These are phyloP conservation scores for Lactifluus volemus DNA, from an alignment of 768 basidiomycete genomes.

Conservation along the genomic window DNA sequence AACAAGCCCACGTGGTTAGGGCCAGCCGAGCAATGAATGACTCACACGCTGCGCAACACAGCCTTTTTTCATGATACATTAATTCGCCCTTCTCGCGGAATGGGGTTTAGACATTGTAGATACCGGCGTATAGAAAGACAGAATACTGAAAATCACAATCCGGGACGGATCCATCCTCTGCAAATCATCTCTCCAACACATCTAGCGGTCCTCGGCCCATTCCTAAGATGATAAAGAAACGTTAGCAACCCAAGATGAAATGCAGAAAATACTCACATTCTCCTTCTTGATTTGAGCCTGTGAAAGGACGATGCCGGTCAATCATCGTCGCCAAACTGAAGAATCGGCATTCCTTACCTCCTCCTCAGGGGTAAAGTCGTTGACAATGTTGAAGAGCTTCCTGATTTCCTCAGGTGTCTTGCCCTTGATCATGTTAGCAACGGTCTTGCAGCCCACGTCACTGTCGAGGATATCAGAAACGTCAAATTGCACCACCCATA, in stretches of 20 bases:
- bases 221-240: conserved; percentile 39
- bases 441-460: conserved; percentile 97
- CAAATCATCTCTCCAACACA: neutral
- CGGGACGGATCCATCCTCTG: neutral
- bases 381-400: conserved; percentile 95
- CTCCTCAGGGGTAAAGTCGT: conserved; percentile 98
- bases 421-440: conserved; percentile 99
- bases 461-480: conserved; percentile 32
- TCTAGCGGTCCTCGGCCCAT: conserved; percentile 88
- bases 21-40: no score
- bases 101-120: conserved; percentile 1
- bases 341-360: conserved; percentile 49
- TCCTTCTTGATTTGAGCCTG: conserved; percentile 99
- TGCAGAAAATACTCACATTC: conserved; percentile 57
- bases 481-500: neutral
- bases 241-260: neutral
- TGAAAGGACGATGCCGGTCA: conserved; percentile 11
- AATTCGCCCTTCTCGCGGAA: neutral
- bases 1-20: neutral
- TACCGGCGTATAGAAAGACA: conserved; percentile 14
- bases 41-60: neutral
- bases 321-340: conserved; percentile 1
- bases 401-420: conserved; percentile 99
- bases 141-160: conserved; percentile 12
- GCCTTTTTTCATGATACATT: neutral